Evolutionary conservation across 495 filamentous ascomycete species (phyloP), one percentile per base, ranked within the genome.

Genomic region (Hypoxylon fragiforme): DNA sequence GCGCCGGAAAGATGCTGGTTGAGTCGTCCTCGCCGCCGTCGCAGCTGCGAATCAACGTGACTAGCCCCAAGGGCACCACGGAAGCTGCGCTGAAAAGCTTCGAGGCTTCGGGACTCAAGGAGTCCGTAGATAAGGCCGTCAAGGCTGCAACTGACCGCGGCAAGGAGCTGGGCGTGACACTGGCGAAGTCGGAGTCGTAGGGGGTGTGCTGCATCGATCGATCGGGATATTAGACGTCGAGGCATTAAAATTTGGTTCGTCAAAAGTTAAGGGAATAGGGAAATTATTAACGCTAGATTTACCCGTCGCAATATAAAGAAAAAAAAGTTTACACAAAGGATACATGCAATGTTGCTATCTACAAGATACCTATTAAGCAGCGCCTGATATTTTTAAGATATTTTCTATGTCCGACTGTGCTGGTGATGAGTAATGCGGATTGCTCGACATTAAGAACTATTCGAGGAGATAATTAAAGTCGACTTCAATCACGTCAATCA

Each of bases 51-150:
- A 64, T 30, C 16, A 70, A 70, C 30, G 67, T 70, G 9, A 70
- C 67, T 0, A 70, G 67, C 34, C 67, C 67, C 14, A 70, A 70
- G 21, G 67, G 67, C 14, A 70, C 67, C 4, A 70, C 67, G n/a
- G 57, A 67, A 18, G 67, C 67, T 12, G 67, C 67, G 9, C 24
- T 70, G 38, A 60, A 68, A 20, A 66, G 57, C 36, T 68, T 70
- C 22, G 67, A 68, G 16, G 56, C 63, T 15, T 65, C 63, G 1
- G 63, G 65, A 0, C 63, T 70, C 26, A 65, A 65, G 40, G 61
- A 62, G 1, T 35, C 44, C 21, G 67, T 70, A 2, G 50, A 68
- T 28, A 68, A 65, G 53, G 63, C 67, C 1, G 65, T 70, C 7
- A 66, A 65, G 43, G 67, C 67, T 13, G 63, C 65, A 0, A 44